Evolutionary conservation across 768 basidiomycete genomes (phyloP).

Genomic region (Gloeophyllum trabeum): DNA sequence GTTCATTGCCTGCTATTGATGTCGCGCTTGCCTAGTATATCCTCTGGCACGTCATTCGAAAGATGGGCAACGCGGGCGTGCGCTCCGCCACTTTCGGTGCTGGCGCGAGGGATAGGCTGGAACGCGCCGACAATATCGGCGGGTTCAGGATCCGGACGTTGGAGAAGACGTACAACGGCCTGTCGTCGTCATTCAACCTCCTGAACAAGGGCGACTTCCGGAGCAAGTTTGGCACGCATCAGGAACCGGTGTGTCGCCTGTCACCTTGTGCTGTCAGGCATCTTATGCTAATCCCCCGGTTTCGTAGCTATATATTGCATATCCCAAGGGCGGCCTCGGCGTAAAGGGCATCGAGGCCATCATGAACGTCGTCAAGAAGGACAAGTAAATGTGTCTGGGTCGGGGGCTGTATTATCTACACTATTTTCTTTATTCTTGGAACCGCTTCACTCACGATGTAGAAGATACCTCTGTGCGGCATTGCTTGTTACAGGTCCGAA

Average conservation of each 20-base stretch:
- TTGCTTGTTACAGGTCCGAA: no score
- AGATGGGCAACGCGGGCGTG: conserved; percentile 25
- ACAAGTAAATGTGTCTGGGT: conserved; percentile 14
- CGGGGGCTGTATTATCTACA: no score
- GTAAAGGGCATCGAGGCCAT: conserved; percentile 22
- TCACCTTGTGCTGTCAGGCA: neutral
- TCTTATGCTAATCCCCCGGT: conserved; percentile 1
- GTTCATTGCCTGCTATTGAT: neutral
- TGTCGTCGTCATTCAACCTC: conserved; percentile 21
- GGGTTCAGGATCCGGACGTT: conserved; percentile 22
- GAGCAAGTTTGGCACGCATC: conserved; percentile 21
- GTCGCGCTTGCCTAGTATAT: conserved; percentile 14
- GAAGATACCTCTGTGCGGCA: neutral
- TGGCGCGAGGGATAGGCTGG: conserved; percentile 20
- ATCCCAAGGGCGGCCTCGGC: conserved; percentile 20
- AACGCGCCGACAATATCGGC: conserved; percentile 20
- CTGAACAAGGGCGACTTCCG: conserved; percentile 27
- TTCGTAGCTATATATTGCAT: conserved; percentile 20
- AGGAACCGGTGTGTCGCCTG: conserved; percentile 17
- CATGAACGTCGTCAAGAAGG: conserved; percentile 19
- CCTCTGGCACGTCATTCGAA: conserved; percentile 23
- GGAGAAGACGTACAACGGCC: conserved; percentile 26
- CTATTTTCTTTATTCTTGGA: neutral
- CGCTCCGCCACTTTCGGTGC: conserved; percentile 27
- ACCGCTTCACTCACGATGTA: neutral